Evolutionary conservation across 1,139 yeast genomes (phyloP).

Genomic region (Debaryomyces sp.): DNA sequence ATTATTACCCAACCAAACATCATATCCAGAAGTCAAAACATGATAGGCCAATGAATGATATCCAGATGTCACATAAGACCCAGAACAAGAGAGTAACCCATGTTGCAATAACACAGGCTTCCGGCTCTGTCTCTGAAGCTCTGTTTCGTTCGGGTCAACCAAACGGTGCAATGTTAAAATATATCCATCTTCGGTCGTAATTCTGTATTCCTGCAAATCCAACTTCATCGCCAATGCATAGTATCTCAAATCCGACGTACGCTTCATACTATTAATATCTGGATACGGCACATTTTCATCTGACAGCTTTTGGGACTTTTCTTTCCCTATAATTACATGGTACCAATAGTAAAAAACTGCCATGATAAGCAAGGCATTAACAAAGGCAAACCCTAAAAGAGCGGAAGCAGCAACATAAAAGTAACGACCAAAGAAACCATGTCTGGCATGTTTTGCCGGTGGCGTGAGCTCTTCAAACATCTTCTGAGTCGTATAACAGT

Average conservation of each 20-base stretch:
- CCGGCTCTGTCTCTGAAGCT: slow-evolving; percentile 26
- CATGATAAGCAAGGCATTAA: slow-evolving; percentile 24
- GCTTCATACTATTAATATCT: slow-evolving; percentile 30
- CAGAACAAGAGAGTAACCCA: slow-evolving; percentile 86
- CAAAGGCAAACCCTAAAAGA: slow-evolving; percentile 32
- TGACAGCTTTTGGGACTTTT: slow-evolving; percentile 19
- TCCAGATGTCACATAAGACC: slow-evolving; percentile 81
- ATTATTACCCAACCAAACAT: slow-evolving; percentile 94
- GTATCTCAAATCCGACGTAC: slow-evolving; percentile 49
- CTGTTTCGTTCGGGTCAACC: slow-evolving; percentile 51
- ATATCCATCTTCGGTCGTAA: slow-evolving; percentile 83
- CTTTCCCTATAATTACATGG: slow-evolving; percentile 28
- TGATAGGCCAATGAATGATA: slow-evolving; percentile 71
- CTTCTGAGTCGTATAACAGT: neutral
- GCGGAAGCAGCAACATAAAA: slow-evolving; percentile 29
- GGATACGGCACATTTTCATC: slow-evolving; percentile 28
- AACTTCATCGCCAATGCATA: slow-evolving; percentile 66
- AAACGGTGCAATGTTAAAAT: slow-evolving; percentile 65
- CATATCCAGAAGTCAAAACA: slow-evolving; percentile 66
- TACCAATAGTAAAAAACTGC: slow-evolving; percentile 31
- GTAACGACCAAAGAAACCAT: slow-evolving; percentile 20
- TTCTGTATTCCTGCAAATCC: slow-evolving; percentile 57
- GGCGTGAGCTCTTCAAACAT: slow-evolving; percentile 27
- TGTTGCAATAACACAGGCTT: slow-evolving; percentile 78
- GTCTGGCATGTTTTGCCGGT: slow-evolving; percentile 18